Evolutionary conservation across 768 basidiomycete genomes (phyloP).

Genomic region (Mycena rebaudengoi): DNA sequence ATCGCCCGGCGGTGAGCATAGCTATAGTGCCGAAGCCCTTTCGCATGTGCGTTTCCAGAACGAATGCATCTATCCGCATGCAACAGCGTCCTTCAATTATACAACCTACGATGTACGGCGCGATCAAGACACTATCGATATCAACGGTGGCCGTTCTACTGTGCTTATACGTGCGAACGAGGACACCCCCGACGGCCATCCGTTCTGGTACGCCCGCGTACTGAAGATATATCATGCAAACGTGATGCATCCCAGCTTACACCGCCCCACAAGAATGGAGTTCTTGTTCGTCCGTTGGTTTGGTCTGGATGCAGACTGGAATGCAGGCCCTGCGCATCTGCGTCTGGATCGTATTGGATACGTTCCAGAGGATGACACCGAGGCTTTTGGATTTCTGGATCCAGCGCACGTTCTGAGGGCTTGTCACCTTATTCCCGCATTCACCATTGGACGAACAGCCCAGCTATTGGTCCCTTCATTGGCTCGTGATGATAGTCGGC

Average conservation of each 20-base stretch:
- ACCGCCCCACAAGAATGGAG: constrained; percentile 29
- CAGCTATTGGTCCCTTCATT: neutral
- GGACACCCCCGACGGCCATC: constrained; percentile 14
- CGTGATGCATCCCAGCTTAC: constrained; percentile 22
- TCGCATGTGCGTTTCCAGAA: constrained; percentile 12
- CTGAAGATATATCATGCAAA: constrained; percentile 38
- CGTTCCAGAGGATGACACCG: constrained; percentile 31
- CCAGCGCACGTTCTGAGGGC: constrained; percentile 49
- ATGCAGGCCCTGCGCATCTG: neutral
- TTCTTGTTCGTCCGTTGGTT: constrained; percentile 45
- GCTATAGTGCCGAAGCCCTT: neutral
- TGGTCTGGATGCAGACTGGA: constrained; percentile 8
- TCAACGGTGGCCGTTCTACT: constrained; percentile 22
- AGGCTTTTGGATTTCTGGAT: constrained; percentile 57
- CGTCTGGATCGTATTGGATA: constrained; percentile 35
- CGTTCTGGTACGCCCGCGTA: constrained; percentile 38
- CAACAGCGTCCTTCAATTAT: constrained; percentile 45
- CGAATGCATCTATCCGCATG: constrained; percentile 36
- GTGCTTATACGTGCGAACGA: constrained; percentile 26
- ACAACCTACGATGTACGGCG: constrained; percentile 52
- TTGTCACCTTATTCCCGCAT: constrained; percentile 53
- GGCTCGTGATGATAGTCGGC: neutral
- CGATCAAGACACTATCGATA: constrained; percentile 45
- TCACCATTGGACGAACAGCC: constrained; percentile 28
- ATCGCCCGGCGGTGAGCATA: neutral